Evolutionary conservation across 768 basidiomycete species (phyloP), one percentile per base, ranked within the genome.

Genomic region (Tylopilus sp.): DNA sequence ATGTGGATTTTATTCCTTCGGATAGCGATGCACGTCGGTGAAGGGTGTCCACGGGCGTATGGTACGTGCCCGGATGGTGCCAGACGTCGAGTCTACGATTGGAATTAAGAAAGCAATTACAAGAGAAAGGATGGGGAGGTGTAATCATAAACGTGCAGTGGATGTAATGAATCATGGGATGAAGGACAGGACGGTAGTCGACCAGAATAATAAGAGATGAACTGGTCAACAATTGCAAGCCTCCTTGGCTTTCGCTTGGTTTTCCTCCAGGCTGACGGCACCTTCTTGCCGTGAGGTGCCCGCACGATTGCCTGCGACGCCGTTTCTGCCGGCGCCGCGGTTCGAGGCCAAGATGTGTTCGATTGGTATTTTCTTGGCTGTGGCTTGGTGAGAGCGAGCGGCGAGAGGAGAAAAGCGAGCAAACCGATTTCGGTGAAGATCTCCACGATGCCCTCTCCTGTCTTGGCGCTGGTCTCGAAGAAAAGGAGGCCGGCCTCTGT

Each of bases 381-480:
- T 8, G 12, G 26, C n/a, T n/a, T 19, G 13, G 19, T 33, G 14
- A 29, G 48, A 53, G 4, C 17, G 45, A 31, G 24, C 28, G 44
- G 25, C 7, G 19, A 6, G 21, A 26, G 30, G 12, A 41, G 17
- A 44, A 19, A 51, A 52, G 37, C 4, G 21, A 14, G 71, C 82
- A 51, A 48, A 98, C 95, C 96, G 64, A 99, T 98, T 73, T 98
- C 95, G 12, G 95, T 98, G 71, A 99, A 99, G 28, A 98, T 84
- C 65, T 98, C 97, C 24, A 93, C 89, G 50, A 98, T 83, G 34
- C 93, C 94, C 64, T 95, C 89, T 17, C 95, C 94, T 6, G 92
- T 92, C 83, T 98, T 99, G 24, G 97, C 97, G 64, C 88, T 91
- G 33, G 95, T 97, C 78, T 99, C 97, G 62, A 96, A 97, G 79